Base-by-base conservation (phyloP, 257 asterid genomes). In the Fraxinus quadrangulata region DNA sequence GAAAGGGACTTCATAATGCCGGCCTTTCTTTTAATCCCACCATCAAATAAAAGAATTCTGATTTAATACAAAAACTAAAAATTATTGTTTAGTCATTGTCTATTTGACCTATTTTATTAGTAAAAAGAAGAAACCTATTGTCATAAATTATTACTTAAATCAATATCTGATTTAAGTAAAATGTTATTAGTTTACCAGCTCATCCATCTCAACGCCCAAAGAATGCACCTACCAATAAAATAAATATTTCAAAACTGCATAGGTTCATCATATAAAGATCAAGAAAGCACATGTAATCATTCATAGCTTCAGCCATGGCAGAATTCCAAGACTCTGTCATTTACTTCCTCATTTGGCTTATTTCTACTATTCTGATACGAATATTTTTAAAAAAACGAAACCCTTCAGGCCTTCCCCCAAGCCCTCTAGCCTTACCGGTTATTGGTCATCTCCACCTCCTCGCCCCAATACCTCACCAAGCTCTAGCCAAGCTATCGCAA, bases 401-500 rank as follows among this genome's bases (percentile, higher is more conserved):
- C 6, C 47, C 75, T 39, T n/a, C 40, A 31, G 67, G 11, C 23
- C 89, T 82, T 54, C 97, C 97, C 16, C 96, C 96, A 1, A 87
- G 90, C 72, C 97, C 97, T 1, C 61, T 76, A 14, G 86, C 87
- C 67, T 56, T 92, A 17, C 97, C 97, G 0, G 77, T 92, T 79
- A 89, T 92, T 11, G 95, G 97, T 42, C 96, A 92, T 77, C 92
- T 92, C 75, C 96, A 92, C 73, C 97, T 90, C 76, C 84, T 92
- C 0, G 85, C 90, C 40, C 93, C 97, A 12, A 88, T 89, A 68
- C 96, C 96, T 61, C 97, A 92, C 86, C 97, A 92, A 79, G 88
- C 94, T 76, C 85, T 92, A 67, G 88, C 90, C 69, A 87, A 42
- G 56, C 92, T 92, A 45, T 85, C 95, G 3, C 66, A 70, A 23